A percentile compares a stretch with the other conserved stretches of the same genome.
These are phyloP conservation scores for Dissophora ornata DNA, from an alignment of 192 early-diverging fungal genomes.

Conservation along the genomic window DNA sequence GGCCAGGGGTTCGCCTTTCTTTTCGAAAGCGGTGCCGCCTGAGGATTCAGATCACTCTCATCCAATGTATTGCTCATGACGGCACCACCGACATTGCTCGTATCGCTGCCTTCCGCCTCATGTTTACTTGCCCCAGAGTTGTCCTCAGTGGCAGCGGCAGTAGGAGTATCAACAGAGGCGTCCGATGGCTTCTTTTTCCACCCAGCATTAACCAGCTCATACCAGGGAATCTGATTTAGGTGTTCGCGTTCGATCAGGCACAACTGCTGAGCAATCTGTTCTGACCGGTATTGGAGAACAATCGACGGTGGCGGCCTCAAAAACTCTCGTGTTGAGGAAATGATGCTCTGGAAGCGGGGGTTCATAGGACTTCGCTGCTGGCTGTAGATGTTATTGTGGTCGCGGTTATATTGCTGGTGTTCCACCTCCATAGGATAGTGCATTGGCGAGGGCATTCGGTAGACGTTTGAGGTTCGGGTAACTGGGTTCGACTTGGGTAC, in stretches of 20 bases:
- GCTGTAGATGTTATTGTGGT: conserved; percentile 24
- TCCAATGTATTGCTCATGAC: not conserved
- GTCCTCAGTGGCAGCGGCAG: not conserved
- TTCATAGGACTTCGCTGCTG: conserved; percentile 45
- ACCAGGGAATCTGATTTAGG: conserved; percentile 62
- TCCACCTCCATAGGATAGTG: conserved; percentile 1
- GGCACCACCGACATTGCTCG: no score
- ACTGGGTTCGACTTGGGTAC: not conserved
- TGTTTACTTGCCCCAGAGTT: no score
- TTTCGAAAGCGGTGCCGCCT: not conserved
- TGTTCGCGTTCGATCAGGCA: conserved; percentile 67
- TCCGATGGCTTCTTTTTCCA: conserved; percentile 63
- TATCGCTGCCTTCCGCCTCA: not conserved
- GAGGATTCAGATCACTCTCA: not conserved
- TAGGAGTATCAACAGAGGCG: not conserved
- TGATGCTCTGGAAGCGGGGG: conserved; percentile 31
- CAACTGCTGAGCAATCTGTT: conserved; percentile 65
- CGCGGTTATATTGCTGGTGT: not conserved
- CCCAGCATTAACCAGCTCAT: conserved; percentile 62
- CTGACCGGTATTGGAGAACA: conserved; percentile 60
- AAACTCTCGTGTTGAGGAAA: conserved; percentile 16
- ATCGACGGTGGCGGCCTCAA: conserved; percentile 26
- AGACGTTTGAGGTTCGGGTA: not conserved
- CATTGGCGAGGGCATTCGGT: not conserved
- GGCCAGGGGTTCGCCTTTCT: conserved; percentile 5